These are phyloP conservation scores for Niebla homalea DNA, from an alignment of 495 filamentous ascomycete genomes.

Conservation along the genomic window DNA sequence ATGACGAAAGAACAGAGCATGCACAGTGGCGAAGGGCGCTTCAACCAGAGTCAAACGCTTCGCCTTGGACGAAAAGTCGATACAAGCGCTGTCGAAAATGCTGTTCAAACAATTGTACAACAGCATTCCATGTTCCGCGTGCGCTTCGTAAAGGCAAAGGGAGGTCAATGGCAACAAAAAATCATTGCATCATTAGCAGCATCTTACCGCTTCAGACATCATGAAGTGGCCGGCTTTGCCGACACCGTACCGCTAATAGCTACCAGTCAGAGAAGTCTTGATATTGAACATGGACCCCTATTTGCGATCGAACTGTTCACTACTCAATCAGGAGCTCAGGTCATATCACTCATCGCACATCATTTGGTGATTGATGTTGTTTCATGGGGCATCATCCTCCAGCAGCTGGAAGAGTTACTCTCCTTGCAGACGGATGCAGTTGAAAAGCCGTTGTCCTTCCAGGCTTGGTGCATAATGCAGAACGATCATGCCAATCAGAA, in stretches of 20 bases:
- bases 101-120: constrained; percentile 3
- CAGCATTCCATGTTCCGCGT: constrained; percentile 12
- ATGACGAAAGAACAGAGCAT: constrained; percentile 1
- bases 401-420: constrained; percentile 42
- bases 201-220: constrained; percentile 7
- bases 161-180: constrained; percentile 13
- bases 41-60: constrained; percentile 20
- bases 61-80: constrained; percentile 4
- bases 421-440: constrained; percentile 15
- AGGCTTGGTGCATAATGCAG: constrained; percentile 14
- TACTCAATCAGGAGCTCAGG: constrained; percentile 4
- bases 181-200: background rate
- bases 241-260: constrained; percentile 6
- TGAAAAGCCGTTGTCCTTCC: constrained; percentile 17
- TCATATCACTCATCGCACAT: constrained; percentile 31
- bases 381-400: constrained; percentile 44
- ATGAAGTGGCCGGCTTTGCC: background rate
- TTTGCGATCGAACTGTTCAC: constrained; percentile 32
- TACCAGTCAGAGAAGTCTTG: constrained; percentile 12
- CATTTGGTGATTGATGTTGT: constrained; percentile 47
- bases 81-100: background rate
- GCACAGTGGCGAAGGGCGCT: constrained; percentile 4
- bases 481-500: constrained; percentile 1
- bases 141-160: background rate
- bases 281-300: constrained; percentile 29